Percentiles rank a stretch among this genome's conserved stretches.
Evolutionary conservation across 2,329 filamentous ascomycete species (phyloP).

Genomic region (Trichoderma sp.): DNA sequence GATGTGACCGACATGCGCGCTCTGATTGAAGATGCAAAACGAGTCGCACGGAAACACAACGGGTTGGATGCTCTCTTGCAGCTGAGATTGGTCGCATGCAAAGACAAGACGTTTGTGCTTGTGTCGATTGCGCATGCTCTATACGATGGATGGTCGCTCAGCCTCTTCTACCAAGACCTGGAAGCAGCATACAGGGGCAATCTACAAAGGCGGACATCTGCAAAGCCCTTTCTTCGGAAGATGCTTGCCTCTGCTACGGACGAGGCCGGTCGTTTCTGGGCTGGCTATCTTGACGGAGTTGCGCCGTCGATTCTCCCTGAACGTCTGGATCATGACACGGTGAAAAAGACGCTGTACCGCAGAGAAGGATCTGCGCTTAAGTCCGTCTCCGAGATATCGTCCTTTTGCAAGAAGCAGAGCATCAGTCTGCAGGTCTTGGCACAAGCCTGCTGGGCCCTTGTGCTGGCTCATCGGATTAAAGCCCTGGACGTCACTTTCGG

Average conservation of each 20-base stretch:
- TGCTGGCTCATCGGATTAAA: constrained; percentile 64
- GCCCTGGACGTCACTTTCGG: constrained; percentile 80
- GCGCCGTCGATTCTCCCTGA: constrained; percentile 42
- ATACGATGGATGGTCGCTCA: constrained; percentile 86
- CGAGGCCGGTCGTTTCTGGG: constrained; percentile 64
- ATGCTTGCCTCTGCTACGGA: constrained; percentile 31
- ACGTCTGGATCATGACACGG: not conserved
- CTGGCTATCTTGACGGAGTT: constrained; percentile 61
- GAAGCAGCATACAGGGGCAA: constrained; percentile 60
- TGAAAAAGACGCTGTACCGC: constrained; percentile 17
- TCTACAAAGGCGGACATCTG: constrained; percentile 48
- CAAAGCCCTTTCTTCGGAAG: constrained; percentile 53
- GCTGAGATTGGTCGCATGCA: constrained; percentile 46
- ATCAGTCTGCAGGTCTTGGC: constrained; percentile 77
- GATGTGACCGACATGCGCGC: constrained; percentile 40
- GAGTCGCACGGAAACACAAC: constrained; percentile 41
- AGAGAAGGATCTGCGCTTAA: constrained; percentile 30
- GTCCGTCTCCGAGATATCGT: constrained; percentile 35
- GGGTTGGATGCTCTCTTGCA: constrained; percentile 52
- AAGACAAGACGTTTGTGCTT: constrained; percentile 48
- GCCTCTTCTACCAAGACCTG: constrained; percentile 72
- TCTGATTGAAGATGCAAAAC: constrained; percentile 44
- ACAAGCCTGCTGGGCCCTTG: constrained; percentile 74
- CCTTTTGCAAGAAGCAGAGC: constrained; percentile 65
- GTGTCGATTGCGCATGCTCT: constrained; percentile 83